Base-by-base conservation (phyloP, 2,329 filamentous ascomycete genomes). In the Mycocentrospora acerina region DNA sequence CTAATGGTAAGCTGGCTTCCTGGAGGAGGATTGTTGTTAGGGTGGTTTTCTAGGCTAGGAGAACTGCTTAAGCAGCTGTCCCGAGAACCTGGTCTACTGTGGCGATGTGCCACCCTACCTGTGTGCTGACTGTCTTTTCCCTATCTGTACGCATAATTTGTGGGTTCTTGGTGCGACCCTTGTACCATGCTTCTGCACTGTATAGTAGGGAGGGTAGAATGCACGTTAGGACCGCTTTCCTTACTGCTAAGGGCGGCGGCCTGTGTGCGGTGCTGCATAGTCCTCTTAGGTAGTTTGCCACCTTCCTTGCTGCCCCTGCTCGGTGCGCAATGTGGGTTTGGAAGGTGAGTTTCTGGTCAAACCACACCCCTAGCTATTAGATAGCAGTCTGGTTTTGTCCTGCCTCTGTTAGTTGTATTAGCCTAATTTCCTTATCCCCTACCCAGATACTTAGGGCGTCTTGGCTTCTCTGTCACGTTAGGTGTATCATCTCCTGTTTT, bases 401-500 rank as follows among this genome's bases (percentile, higher is more conserved):
- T 19, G 9, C 14, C 14, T 9, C 14, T 11, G 27, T 34, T 25
- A 29, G 32, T 15, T 38, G 3, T 24, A 44, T 37, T 22, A 26
- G n/a, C n/a, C n/a, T 36, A 11, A 35, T 32, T 28, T 22, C 24
- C 12, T 37, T 24, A 16, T 35, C 30, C 31, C 37, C 19, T 15
- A 26, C 18, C 8, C 30, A 29, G 28, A 11, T n/a, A n/a, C n/a
- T 8, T 22, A 25, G 35, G 5, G 40, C 12, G 31, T 39, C 32
- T 31, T 16, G 32, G 12, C 24, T 13, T 16, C 14, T 12, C 18
- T 46, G 31, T 9, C 32, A 35, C 11, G 42, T 46, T 12, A 41
- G 32, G 35, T 45, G 35, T 17, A 45, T 45, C 18, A 40, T 40
- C 27, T 45, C 42, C 29, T 29, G 31, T 32, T 45, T 45, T 29